These are phyloP conservation scores for Fomitopsis betulina DNA, from an alignment of 1,284 basidiomycete species.

Conservation along the genomic window DNA sequence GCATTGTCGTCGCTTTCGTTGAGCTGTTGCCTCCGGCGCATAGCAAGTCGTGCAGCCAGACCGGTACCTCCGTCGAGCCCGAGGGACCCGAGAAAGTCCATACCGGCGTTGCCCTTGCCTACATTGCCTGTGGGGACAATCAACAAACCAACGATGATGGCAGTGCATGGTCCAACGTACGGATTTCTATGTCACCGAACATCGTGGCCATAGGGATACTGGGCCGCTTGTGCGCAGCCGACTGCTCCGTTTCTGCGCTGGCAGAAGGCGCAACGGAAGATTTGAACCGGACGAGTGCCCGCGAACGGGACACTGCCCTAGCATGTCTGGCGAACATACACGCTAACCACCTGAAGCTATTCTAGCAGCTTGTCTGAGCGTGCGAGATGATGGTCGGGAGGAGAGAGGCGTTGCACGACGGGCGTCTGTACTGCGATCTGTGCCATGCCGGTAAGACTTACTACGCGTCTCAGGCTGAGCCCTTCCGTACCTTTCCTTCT, in stretches of 20 bases:
- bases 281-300: constrained; percentile 8
- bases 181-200: constrained; percentile 32
- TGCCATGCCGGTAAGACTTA: neutral
- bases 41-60: constrained; percentile 3
- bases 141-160: neutral
- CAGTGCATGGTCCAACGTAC: constrained; percentile 16
- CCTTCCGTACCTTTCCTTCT: neutral
- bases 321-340: neutral
- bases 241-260: constrained; percentile 1
- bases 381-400: neutral
- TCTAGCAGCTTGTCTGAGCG: neutral
- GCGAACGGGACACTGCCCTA: neutral
- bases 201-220: constrained; percentile 22
- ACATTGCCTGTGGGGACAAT: neutral
- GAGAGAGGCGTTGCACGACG: neutral
- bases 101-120: neutral
- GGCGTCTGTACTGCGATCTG: neutral
- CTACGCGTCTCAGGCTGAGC: neutral
- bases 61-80: constrained; percentile 10
- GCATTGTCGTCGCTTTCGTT: neutral
- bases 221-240: constrained; percentile 10
- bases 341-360: neutral
- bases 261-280: constrained; percentile 9
- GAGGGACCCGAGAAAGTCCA: constrained; percentile 12
- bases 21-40: neutral